Conservation (phyloP, 106 monocot species). For the Chionographis japonica region DNA sequence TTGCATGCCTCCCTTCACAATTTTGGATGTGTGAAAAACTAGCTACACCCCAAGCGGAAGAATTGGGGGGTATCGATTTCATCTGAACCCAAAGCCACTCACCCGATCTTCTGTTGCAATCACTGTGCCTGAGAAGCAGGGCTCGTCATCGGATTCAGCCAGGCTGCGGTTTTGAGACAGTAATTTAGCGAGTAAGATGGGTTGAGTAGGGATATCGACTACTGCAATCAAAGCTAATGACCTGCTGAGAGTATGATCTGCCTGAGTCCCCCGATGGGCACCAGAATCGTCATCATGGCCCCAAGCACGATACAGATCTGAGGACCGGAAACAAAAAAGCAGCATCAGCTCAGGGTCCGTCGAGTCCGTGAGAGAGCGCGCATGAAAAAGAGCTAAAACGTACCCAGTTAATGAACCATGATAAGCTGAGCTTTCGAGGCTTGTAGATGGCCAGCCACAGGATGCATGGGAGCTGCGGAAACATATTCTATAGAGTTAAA, state of each 20-base stretch:
- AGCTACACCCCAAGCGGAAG: too few species aligned
- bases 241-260: conserved; percentile 9
- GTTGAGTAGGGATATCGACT: too few species aligned
- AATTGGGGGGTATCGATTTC: too few species aligned
- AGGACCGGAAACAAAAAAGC: neutral
- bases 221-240: too few species aligned
- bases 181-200: too few species aligned
- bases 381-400: neutral
- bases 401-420: conserved; percentile 74
- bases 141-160: too few species aligned
- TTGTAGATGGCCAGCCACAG: conserved; percentile 73
- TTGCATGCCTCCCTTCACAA: too few species aligned
- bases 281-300: conserved; percentile 20
- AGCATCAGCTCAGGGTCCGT: neutral
- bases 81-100: too few species aligned
- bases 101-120: too few species aligned
- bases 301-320: conserved; percentile 42
- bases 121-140: too few species aligned
- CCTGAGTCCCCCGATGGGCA: conserved; percentile 33
- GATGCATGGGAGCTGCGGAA: conserved; percentile 60
- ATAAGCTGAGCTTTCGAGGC: conserved; percentile 55
- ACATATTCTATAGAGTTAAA: neutral
- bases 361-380: neutral
- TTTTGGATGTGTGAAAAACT: too few species aligned
- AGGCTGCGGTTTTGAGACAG: too few species aligned